Conservation (phyloP, 768 basidiomycete genomes). For the Macrolepiota albuminosa region DNA sequence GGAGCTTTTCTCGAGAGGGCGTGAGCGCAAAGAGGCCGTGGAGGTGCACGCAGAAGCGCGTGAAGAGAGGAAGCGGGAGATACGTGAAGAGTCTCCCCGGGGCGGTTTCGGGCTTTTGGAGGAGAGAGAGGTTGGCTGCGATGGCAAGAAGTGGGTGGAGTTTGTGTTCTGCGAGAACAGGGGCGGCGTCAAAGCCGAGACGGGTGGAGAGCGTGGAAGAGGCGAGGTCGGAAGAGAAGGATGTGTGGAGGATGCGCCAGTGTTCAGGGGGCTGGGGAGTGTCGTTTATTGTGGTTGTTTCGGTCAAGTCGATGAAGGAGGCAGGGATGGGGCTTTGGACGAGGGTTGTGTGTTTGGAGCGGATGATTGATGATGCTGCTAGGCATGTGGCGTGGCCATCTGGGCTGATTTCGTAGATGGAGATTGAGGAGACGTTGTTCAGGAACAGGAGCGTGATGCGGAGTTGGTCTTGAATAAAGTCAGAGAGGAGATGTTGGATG, state of each 20-base stretch:
- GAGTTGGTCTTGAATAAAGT: constrained; percentile 38
- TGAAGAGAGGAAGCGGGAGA: constrained; percentile 42
- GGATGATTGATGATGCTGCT: constrained; percentile 15
- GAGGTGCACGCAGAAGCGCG: constrained; percentile 40
- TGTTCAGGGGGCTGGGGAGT: neutral
- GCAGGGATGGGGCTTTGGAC: neutral
- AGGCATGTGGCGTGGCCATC: constrained; percentile 17
- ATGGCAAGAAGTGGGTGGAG: constrained; percentile 34
- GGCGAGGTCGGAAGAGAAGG: constrained; percentile 22
- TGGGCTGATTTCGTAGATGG: constrained; percentile 32
- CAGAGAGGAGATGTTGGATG: constrained; percentile 33
- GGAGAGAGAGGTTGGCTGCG: constrained; percentile 26
- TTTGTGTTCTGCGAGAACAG: constrained; percentile 33
- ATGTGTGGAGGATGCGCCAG: constrained; percentile 32
- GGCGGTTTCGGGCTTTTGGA: neutral
- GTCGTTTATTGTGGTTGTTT: neutral
- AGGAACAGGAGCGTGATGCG: constrained; percentile 39
- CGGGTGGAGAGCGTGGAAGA: constrained; percentile 20
- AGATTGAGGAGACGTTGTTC: constrained; percentile 32
- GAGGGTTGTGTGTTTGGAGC: neutral
- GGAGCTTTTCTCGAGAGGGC: constrained; percentile 37
- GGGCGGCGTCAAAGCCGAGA: constrained; percentile 20
- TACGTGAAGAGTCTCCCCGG: constrained; percentile 43
- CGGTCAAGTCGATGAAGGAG: constrained; percentile 15
- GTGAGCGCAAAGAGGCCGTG: constrained; percentile 46